Evolutionary conservation across 306 rosid species (phyloP), one percentile per base, ranked within the genome.

Genomic region (Cicer arietinum): DNA sequence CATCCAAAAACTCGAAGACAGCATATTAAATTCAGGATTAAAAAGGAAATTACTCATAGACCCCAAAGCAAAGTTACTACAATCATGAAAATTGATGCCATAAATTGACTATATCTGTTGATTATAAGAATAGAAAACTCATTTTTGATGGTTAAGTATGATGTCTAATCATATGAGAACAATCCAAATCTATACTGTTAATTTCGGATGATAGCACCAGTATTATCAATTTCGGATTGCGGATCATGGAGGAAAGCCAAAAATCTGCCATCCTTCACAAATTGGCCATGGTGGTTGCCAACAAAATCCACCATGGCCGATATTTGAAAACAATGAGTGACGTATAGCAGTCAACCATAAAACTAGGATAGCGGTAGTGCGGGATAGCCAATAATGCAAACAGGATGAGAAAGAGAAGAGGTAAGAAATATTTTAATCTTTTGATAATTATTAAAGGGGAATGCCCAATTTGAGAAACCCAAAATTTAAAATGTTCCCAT

Each of bases 1-100:
- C 56, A 71, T 46, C 47, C 50, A 10, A 74, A 80, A 82, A 73
- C 14, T 11, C 65, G 25, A 48, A 75, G 40, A 86, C 14, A 54
- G 62, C 66, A 57, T 67, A 53, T n/a, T 1, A 80, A 75, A 20
- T 50, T 22, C 73, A 11, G 45, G 30, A 39, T n/a, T 67, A 25
- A 30, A 53, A 69, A 52, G 58, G 73, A 65, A 71, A 77, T 22
- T 22, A 54, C 25, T 63, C 51, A 76, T 44, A 40, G 20, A 54
- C 48, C 40, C 53, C 57, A 65, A 76, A 57, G 51, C 37, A 3
- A 58, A 67, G 62, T 43, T 61, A 46, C 39, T 25, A 68, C 18
- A 69, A 40, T 8, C 17, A 50, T n/a, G 53, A 48, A 67, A 67
- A 51, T 17, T 8, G n/a, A 65, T 22, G 20, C 3, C 3, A 25